Base-by-base conservation (phyloP, 768 basidiomycete genomes). In the Collybiopsis confluens region DNA sequence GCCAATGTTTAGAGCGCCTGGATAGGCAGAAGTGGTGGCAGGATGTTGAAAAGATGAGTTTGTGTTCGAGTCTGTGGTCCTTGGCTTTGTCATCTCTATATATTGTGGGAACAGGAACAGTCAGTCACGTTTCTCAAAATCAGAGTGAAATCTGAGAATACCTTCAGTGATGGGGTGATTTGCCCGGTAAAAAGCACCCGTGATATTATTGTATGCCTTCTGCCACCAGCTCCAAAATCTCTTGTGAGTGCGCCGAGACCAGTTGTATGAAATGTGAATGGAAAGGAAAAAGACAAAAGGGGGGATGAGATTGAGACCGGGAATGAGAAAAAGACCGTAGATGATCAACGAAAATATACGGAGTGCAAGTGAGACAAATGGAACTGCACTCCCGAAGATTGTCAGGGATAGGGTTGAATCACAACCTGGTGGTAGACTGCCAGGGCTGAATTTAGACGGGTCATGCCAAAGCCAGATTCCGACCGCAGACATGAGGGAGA, bases 401-500 rank as follows among this genome's bases (percentile, higher is more conserved):
- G 38, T 33, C 8, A 20, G 38, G 8, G 18, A 4, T 4, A 16
- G 38, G n/a, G n/a, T n/a, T n/a, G n/a, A n/a, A 16, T 15, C 38
- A 40, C 15, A 40, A n/a, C n/a, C n/a, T n/a, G 38, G 13, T 5
- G 15, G 6, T 40, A 20, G 4, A 9, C 18, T 15, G 38, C 5
- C 5, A 6, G n/a, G 43, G 26, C 56, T 46, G 36, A 61, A 63
- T 18, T 20, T 8, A 27, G 16, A 8, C 8, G 59, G 56, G 41
- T 59, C 3, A 37, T 27, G 36, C 62, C 62, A 63, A 2, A 63
- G 53, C 62, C 60, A 61, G 24, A 63, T 27, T 36, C 62, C 62
- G 27, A 63, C 20, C 36, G 46, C 61, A 13, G 55, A 54, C 60
- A 61, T 61, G 16, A 63, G 45, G 2, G 56, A 54, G 42, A 62